Conservation (phyloP, 192 early-diverging fungal genomes). For the Mortierella claussenii region DNA sequence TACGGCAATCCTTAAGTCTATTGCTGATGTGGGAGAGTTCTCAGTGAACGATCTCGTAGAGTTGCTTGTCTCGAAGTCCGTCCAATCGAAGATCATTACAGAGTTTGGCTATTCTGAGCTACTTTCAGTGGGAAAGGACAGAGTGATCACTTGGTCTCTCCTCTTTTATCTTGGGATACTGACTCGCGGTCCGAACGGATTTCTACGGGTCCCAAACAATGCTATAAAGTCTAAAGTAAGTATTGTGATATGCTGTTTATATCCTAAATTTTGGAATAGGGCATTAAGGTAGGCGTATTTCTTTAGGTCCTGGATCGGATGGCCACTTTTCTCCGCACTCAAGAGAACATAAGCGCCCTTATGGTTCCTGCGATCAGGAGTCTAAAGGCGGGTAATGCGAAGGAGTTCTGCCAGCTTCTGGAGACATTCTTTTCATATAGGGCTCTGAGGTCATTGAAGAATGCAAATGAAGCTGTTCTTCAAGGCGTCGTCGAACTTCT, state of each 20-base stretch:
- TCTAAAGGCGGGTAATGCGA: conserved; percentile 27
- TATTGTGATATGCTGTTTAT: conserved; percentile 8
- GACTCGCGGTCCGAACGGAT: conserved; percentile 27
- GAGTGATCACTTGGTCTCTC: conserved; percentile 44
- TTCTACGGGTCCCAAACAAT: conserved; percentile 42
- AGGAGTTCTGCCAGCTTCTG: conserved; percentile 35
- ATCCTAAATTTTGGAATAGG: conserved; percentile 14
- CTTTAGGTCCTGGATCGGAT: conserved; percentile 38
- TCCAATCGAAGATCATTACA: conserved; percentile 30
- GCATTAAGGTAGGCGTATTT: conserved; percentile 22
- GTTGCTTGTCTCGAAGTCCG: conserved; percentile 35
- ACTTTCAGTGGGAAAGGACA: conserved; percentile 41
- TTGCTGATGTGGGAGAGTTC: conserved; percentile 52
- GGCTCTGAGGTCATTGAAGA: conserved; percentile 25
- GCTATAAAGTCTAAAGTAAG: conserved; percentile 45
- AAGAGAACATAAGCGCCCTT: conserved; percentile 41
- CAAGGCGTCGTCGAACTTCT: conserved; percentile 47
- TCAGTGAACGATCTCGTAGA: conserved; percentile 50
- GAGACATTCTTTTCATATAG: conserved; percentile 31
- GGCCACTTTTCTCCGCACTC: conserved; percentile 26
- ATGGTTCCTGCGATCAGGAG: conserved; percentile 46
- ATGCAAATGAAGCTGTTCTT: conserved; percentile 37
- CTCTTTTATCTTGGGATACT: conserved; percentile 47
- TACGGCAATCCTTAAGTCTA: conserved; percentile 46
- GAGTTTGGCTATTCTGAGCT: conserved; percentile 45